These are phyloP conservation scores for Penicillium olsonii DNA, from an alignment of 2,329 filamentous ascomycete genomes.

Conservation along the genomic window DNA sequence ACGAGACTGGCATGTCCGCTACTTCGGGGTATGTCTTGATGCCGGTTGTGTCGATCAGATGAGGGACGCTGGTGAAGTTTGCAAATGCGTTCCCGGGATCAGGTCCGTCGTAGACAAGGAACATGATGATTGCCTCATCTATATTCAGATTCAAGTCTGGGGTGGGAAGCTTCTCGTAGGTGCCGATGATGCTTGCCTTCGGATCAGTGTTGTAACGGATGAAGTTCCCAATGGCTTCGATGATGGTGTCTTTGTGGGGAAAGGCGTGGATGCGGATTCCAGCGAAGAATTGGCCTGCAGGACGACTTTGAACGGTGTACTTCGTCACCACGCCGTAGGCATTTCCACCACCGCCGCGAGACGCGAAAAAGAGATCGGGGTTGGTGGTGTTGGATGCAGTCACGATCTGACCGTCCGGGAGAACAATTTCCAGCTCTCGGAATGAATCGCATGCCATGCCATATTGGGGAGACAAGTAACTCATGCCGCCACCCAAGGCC, in stretches of 20 bases:
- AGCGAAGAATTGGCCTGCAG: conserved; percentile 27
- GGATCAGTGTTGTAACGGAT: conserved; percentile 35
- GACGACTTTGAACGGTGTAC: conserved; percentile 31
- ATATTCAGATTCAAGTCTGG: conserved; percentile 32
- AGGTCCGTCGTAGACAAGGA: conserved; percentile 39
- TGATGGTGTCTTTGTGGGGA: conserved; percentile 28
- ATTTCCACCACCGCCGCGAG: conserved; percentile 29
- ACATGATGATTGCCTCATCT: conserved; percentile 36
- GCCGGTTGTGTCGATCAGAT: conserved; percentile 30
- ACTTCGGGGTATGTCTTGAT: conserved; percentile 34
- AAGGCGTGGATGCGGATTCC: conserved; percentile 32
- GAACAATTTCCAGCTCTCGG: conserved; percentile 22
- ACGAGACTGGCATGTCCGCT: conserved; percentile 36
- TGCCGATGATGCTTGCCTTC: conserved; percentile 37
- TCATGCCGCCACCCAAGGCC: conserved; percentile 29
- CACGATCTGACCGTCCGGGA: conserved; percentile 19
- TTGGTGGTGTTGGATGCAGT: conserved; percentile 16
- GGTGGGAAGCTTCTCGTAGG: conserved; percentile 33
- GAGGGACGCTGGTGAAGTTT: conserved; percentile 36
- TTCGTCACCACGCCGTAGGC: conserved; percentile 30
- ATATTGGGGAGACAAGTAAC: conserved; percentile 29
- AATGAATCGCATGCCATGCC: conserved; percentile 32
- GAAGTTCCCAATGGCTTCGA: conserved; percentile 33
- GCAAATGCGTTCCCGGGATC: conserved; percentile 33
- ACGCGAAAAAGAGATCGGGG: conserved; percentile 23